These are phyloP conservation scores for Peniophora sp. DNA, from an alignment of 1,284 basidiomycete genomes.

Conservation along the genomic window DNA sequence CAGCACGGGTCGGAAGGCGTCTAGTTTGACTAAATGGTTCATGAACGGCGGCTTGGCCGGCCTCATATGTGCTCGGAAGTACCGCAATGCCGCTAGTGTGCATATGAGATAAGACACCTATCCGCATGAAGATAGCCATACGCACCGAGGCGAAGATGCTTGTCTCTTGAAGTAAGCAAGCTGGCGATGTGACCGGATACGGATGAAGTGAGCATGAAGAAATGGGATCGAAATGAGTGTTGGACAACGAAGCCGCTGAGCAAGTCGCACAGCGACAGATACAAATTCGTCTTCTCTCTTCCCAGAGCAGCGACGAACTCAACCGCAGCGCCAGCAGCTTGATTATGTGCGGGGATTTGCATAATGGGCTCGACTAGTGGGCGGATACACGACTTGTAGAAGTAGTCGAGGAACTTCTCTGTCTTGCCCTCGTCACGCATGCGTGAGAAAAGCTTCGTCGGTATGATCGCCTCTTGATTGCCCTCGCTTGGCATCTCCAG, in stretches of 20 bases:
- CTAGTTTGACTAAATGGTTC: constrained; percentile 79
- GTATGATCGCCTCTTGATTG: constrained; percentile 15
- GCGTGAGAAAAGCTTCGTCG: constrained; percentile 38
- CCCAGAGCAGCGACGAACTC: constrained; percentile 48
- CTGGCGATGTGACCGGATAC: constrained; percentile 69
- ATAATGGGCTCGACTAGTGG: constrained; percentile 75
- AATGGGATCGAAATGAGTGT: constrained; percentile 87
- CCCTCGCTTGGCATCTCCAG: constrained; percentile 59
- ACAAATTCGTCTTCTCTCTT: constrained; percentile 70
- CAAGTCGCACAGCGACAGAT: constrained; percentile 83
- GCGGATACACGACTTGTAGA: constrained; percentile 77
- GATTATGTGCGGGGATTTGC: constrained; percentile 72
- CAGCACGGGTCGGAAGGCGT: constrained; percentile 77
- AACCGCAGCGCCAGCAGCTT: constrained; percentile 43
- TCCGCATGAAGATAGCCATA: constrained; percentile 9
- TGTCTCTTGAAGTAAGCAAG: constrained; percentile 80
- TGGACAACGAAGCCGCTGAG: constrained; percentile 83
- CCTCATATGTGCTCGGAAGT: constrained; percentile 82
- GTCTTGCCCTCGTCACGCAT: constrained; percentile 79
- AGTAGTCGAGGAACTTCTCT: constrained; percentile 86
- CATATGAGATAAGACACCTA: constrained; percentile 9
- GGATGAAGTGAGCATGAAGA: constrained; percentile 78
- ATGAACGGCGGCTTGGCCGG: constrained; percentile 85
- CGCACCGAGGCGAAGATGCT: constrained; percentile 85
- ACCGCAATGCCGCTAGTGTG: constrained; percentile 90